Base-by-base conservation (phyloP, 2,329 filamentous ascomycete genomes). In the Alternaria sp. region DNA sequence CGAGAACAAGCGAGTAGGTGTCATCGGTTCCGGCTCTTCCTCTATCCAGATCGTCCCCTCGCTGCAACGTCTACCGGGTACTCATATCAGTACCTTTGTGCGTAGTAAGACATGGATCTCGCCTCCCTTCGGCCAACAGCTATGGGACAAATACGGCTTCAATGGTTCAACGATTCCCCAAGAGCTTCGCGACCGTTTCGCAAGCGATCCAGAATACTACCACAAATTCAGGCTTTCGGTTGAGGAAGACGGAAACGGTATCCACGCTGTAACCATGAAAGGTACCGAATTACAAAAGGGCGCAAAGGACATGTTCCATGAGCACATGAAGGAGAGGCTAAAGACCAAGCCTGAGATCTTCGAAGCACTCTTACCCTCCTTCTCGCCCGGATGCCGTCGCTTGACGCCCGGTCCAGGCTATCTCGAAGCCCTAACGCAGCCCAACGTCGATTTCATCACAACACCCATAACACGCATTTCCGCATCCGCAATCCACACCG, bases 381-480 rank as follows among this genome's bases (percentile, higher is more conserved):
- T 83, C 63, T 75, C 81, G 0, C 80, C 80, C 7, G 84, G 84
- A 1, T 86, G 84, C 59, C 77, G 84, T 10, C 78, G 85, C 3
- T 67, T 85, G 17, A 85, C 85, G 0, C 85, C 85, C 0, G 85
- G 84, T 0, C 82, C 83, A 23, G 84, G 85, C 0, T 87, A 85
- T 67, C 80, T 87, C 9, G 83, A 86, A 68, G 82, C 85, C 3
- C 72, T 85, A 7, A 73, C 76, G 5, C 55, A 82, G 19, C 72
- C 76, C 0, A 85, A 83, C 63, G 80, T 80, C 7, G 69, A 69
- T 23, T 79, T 78, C 26, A 66, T 80, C n/a, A 81, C 80, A 15
- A 66, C 67, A 0, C 65, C 71, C 6, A 80, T 83, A 57, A 76
- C 73, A 13, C 59, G 54, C 13, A 80, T 84, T 61, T 76, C 77